A percentile compares a stretch with the other conserved stretches of the same genome.
phyloP scores from a whole-genome alignment of 202 grass and related monocot genomes.

The Saccharum hybrid region DNA sequence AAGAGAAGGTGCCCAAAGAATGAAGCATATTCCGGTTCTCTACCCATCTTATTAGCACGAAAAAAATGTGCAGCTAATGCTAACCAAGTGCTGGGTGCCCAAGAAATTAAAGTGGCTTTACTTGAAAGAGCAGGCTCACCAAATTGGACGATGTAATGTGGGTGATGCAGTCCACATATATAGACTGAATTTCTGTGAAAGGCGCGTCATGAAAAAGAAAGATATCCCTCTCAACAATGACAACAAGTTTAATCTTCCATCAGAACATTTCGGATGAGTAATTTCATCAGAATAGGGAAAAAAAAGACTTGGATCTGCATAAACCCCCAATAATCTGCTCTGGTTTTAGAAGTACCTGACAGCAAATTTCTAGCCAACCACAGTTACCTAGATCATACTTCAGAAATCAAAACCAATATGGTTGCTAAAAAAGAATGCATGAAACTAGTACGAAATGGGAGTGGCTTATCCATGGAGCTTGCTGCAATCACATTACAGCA shows the following conservation, averaged over 20 bases:
- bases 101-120: slow-evolving; percentile 28
- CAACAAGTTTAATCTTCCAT: background rate
- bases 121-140: background rate
- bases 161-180: background rate
- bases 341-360: background rate
- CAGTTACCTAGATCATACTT: background rate
- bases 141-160: background rate
- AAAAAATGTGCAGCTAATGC: background rate
- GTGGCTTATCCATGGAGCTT: background rate
- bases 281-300: background rate
- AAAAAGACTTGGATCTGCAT: background rate
- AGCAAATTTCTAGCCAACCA: background rate
- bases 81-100: slow-evolving; percentile 8
- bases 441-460: background rate
- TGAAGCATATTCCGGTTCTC: background rate
- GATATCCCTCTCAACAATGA: background rate
- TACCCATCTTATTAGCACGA: slow-evolving; percentile 4
- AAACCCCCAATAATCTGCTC: background rate
- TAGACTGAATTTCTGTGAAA: background rate
- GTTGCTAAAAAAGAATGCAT: background rate
- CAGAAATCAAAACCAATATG: background rate
- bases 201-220: background rate
- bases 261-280: background rate
- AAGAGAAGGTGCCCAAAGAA: background rate
- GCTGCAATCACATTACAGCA: background rate